A percentile compares a stretch with the other conserved stretches of the same genome.
These are phyloP conservation scores for Pestalotiopsis sp. DNA, from an alignment of 2,329 filamentous ascomycete genomes.

Conservation along the genomic window DNA sequence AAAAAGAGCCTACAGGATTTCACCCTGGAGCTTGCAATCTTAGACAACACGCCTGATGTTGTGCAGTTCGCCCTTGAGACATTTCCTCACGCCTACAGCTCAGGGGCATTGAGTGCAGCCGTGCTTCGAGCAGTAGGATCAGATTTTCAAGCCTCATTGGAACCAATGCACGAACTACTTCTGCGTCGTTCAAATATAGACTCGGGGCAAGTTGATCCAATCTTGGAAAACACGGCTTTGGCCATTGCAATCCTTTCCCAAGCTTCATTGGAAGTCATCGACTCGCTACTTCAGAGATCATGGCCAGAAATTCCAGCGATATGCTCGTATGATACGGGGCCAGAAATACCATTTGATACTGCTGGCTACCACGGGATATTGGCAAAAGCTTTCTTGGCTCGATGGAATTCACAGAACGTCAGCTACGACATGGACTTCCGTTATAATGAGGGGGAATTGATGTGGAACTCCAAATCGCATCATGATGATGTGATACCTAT, in stretches of 20 bases:
- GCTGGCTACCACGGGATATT: too few species aligned
- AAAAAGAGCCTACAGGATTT: neutral
- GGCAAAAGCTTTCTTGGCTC: too few species aligned
- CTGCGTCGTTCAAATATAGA: neutral
- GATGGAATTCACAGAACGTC: too few species aligned
- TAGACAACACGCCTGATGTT: neutral
- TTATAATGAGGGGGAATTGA: too few species aligned
- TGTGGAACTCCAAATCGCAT: too few species aligned
- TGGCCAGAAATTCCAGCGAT: neutral
- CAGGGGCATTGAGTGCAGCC: neutral
- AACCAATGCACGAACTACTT: neutral
- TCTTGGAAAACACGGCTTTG: neutral
- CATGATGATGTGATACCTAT: too few species aligned
- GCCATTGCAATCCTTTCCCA: neutral
- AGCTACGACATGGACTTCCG: too few species aligned
- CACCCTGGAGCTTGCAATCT: neutral
- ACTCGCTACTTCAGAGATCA: neutral
- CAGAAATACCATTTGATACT: too few species aligned
- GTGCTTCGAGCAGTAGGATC: neutral
- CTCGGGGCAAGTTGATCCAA: neutral
- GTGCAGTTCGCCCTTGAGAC: neutral
- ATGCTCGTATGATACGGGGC: too few species aligned
- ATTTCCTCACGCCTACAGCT: neutral
- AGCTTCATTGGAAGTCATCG: neutral
- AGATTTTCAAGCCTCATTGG: neutral